Conservation (phyloP, 2,329 filamentous ascomycete genomes). For the Phialophora chinensis region DNA sequence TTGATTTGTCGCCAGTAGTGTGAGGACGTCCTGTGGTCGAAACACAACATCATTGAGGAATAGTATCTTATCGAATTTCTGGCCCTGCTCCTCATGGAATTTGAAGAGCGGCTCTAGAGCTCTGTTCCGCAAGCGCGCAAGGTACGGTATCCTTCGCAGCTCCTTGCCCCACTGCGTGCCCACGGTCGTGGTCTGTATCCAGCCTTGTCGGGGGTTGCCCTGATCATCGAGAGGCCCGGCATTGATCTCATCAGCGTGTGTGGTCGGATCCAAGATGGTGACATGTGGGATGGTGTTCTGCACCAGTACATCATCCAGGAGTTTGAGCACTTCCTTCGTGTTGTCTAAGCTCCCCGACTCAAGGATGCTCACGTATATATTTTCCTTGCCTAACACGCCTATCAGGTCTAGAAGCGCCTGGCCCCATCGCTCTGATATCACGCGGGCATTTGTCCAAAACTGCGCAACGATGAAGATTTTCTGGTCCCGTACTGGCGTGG, state of each 20-base stretch:
- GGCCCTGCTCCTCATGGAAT: constrained; percentile 55
- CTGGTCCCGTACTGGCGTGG: constrained; percentile 34
- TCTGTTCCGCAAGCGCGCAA: constrained; percentile 68
- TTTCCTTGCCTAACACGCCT: constrained; percentile 63
- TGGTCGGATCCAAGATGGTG: constrained; percentile 64
- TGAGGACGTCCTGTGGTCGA: constrained; percentile 59
- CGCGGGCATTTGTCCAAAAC: constrained; percentile 69
- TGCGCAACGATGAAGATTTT: constrained; percentile 71
- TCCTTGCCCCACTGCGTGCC: constrained; percentile 53
- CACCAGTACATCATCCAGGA: constrained; percentile 55
- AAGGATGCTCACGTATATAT: constrained; percentile 71
- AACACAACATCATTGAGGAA: constrained; percentile 62
- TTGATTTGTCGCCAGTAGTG: constrained; percentile 64
- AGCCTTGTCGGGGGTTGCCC: constrained; percentile 55
- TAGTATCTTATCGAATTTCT: constrained; percentile 63
- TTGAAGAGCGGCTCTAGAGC: constrained; percentile 64
- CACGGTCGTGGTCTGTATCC: constrained; percentile 56
- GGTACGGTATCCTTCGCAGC: constrained; percentile 70
- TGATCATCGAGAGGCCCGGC: constrained; percentile 51
- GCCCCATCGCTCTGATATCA: constrained; percentile 69
- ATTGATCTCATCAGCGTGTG: constrained; percentile 63
- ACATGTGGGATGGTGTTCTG: constrained; percentile 57
- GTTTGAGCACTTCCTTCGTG: constrained; percentile 65
- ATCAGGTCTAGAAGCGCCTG: constrained; percentile 64
- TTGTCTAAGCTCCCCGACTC: constrained; percentile 74